Base-by-base conservation (phyloP, 768 basidiomycete genomes). In the Peribolospora baueri region DNA sequence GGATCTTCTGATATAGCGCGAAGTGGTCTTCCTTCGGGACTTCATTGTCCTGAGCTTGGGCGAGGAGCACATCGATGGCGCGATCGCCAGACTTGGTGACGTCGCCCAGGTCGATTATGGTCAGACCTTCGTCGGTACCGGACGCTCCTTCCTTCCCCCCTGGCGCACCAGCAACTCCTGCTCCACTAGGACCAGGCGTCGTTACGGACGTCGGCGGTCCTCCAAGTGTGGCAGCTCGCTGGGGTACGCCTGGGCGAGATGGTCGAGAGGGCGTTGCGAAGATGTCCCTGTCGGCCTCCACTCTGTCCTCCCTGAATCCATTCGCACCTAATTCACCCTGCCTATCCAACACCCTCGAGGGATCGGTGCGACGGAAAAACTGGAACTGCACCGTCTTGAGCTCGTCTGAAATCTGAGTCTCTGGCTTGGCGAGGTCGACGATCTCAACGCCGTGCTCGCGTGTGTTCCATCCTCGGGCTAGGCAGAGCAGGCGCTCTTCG, bases 1-100 rank as follows among this genome's bases (percentile, higher is more conserved):
- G 78, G 57, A 91, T 82, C 53, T 82, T 80, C 67, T 82, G 85
- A 58, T 91, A 71, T 5, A 93, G 71, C 65, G 90, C 85, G 63
- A 85, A 90, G 60, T 80, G 82, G 66, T 90, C 86, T 42, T 78
- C 74, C 25, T 81, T 77, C 10, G 86, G 82, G 42, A 93, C 72
- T 36, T 74, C 68, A 61, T 83, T 73, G 36, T 68, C 68, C 60
- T 82, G 77, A 59, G 84, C 71, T 39, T 76, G 69, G 60, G 88
- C 82, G 25, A 78, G 77, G 43, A 93, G 73, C 52, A 87, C 74
- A 57, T 78, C 75, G 75, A 84, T 81, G n/a, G 78, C 70, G 42
- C 75, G 70, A 66, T 78, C 79, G 47, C 74, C 68, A 55, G 72
- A 71, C 50, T 83, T 68, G 3, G 75, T 75, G 70, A 67, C 55